Evolutionary conservation across 345 rosid genomes (phyloP).

Genomic region (Rhodamnia argentea): DNA sequence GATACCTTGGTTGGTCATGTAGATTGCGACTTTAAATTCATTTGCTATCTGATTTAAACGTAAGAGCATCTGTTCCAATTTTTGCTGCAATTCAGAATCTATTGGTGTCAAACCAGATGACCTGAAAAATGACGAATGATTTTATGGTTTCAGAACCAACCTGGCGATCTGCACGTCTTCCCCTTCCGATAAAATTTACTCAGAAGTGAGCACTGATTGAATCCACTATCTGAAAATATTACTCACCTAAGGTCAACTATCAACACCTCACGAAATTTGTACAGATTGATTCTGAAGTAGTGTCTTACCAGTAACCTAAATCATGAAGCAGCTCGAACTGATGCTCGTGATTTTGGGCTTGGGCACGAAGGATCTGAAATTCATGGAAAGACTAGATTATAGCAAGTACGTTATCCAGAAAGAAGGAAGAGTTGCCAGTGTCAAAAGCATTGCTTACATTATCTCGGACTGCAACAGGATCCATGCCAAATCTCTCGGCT

Average conservation of each 20-base stretch:
- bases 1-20: slow-evolving; percentile 92
- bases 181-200: slow-evolving; percentile 91
- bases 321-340: slow-evolving; percentile 88
- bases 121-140: not conserved
- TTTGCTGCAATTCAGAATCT: slow-evolving; percentile 51
- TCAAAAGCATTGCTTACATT: slow-evolving; percentile 32
- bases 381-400: not conserved
- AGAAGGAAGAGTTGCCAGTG: not conserved
- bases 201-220: slow-evolving; percentile 88
- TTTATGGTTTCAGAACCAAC: slow-evolving; percentile 19
- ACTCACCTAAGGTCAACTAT: slow-evolving; percentile 3
- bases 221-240: slow-evolving; percentile 60
- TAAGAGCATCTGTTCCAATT: slow-evolving; percentile 89
- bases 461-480: slow-evolving; percentile 92
- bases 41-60: slow-evolving; percentile 77
- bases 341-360: slow-evolving; percentile 86
- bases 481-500: slow-evolving; percentile 99
- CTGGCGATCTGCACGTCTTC: slow-evolving; percentile 96
- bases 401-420: not conserved
- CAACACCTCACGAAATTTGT: not conserved
- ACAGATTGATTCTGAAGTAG: not conserved
- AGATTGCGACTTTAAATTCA: slow-evolving; percentile 90
- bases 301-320: slow-evolving; percentile 60
- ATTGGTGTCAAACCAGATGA: not conserved
- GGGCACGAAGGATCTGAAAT: slow-evolving; percentile 83